These are phyloP conservation scores for Aureobasidium leucospermi DNA, from an alignment of 2,329 filamentous ascomycete species.

Conservation along the genomic window DNA sequence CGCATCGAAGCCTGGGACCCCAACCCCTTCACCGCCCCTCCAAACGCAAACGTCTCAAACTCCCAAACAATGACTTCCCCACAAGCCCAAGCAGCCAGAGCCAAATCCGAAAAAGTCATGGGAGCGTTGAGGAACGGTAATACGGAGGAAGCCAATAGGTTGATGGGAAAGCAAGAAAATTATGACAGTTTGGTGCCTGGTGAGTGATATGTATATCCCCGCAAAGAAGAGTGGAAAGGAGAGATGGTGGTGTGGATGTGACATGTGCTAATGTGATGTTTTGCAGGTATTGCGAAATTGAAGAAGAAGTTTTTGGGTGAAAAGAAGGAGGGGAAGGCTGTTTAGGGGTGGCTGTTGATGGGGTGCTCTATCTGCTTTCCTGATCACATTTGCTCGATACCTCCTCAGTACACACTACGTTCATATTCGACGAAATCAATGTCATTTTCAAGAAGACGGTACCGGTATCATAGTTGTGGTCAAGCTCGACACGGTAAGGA, in stretches of 20 bases:
- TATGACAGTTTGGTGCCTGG: background rate
- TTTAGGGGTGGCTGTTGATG: background rate
- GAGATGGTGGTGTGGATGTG: background rate
- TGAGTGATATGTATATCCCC: background rate
- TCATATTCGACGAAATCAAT: no score
- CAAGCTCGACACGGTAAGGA: no score
- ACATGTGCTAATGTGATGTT: no score
- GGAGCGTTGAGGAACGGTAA: background rate
- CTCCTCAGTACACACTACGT: no score
- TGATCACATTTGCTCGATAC: no score
- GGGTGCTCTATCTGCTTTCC: no score
- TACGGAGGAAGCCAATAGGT: background rate
- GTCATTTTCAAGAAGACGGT: no score
- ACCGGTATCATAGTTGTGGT: no score
- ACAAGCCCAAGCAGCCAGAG: background rate
- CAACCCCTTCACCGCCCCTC: background rate
- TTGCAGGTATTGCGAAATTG: background rate
- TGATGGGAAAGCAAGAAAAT: background rate
- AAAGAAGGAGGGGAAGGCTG: background rate
- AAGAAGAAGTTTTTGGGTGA: background rate
- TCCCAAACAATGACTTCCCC: background rate
- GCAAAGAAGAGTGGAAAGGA: background rate
- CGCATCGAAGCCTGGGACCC: background rate
- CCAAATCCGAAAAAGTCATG: background rate
- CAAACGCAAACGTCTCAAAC: background rate